Conservation (phyloP, 257 asterid species). For the Paulownia fortunei region DNA sequence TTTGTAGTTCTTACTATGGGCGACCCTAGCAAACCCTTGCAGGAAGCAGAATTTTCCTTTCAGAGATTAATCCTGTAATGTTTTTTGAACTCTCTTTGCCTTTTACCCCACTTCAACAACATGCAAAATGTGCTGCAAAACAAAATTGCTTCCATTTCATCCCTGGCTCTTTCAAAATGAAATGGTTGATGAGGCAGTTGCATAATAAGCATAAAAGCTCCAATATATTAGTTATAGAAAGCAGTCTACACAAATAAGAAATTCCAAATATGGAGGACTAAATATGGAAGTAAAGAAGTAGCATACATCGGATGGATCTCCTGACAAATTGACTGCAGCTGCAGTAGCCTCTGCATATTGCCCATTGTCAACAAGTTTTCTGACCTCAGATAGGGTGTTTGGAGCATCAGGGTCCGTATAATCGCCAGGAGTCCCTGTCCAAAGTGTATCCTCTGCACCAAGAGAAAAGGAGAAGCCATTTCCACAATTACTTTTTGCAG, state of each 20-base stretch:
- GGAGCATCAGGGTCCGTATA: conserved; percentile 59
- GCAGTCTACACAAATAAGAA: not conserved
- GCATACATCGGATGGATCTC: conserved; percentile 58
- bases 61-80: not conserved
- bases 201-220: no score
- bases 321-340: conserved; percentile 56
- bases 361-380: conserved; percentile 66
- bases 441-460: conserved; percentile 79
- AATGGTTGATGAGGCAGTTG: no score
- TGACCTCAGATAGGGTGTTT: conserved; percentile 51
- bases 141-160: no score
- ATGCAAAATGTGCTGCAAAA: not conserved
- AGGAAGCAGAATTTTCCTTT: not conserved
- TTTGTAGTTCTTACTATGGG: no score
- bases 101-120: not conserved
- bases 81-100: not conserved
- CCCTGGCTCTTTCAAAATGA: no score
- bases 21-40: not conserved
- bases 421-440: conserved; percentile 78
- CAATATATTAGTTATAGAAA: no score
- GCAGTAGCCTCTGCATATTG: conserved; percentile 66
- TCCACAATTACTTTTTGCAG: not conserved
- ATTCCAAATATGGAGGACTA: not conserved
- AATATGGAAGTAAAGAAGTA: conserved; percentile 24
- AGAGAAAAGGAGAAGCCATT: conserved; percentile 23